A percentile compares a stretch with the other conserved stretches of the same genome.
Conservation (phyloP, 768 basidiomycete species). For the Amanita jacksonii region DNA sequence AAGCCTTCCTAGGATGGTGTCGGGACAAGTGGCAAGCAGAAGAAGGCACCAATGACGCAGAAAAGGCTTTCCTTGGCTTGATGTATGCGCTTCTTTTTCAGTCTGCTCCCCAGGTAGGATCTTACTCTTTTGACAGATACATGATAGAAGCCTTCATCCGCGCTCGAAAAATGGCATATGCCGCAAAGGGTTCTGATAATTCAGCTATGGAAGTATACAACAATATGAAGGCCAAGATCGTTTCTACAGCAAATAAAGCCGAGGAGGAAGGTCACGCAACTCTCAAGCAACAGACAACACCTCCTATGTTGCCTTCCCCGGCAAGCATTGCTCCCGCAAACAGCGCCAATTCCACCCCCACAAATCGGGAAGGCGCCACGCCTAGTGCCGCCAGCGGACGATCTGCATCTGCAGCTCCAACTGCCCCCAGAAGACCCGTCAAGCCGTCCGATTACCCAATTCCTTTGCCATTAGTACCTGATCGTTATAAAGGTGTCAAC, state of each 20-base stretch:
- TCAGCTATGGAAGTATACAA: conserved; percentile 30
- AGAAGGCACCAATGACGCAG: conserved; percentile 39
- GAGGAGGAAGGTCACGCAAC: conserved; percentile 24
- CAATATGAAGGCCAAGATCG: conserved; percentile 26
- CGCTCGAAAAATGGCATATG: conserved; percentile 26
- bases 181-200: conserved; percentile 25
- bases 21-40: conserved; percentile 57
- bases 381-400: conserved; percentile 31
- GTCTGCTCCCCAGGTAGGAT: conserved; percentile 16
- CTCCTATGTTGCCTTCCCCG: conserved; percentile 74
- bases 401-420: conserved; percentile 21
- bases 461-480: conserved; percentile 26
- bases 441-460: conserved; percentile 21
- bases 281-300: conserved; percentile 37
- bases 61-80: conserved; percentile 65
- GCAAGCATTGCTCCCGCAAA: conserved; percentile 57
- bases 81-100: conserved; percentile 47
- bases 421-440: conserved; percentile 23
- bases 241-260: conserved; percentile 30
- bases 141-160: conserved; percentile 76
- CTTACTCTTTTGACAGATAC: conserved; percentile 38
- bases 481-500: conserved; percentile 28
- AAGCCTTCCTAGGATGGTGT: conserved; percentile 63
- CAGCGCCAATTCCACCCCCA: conserved; percentile 74
- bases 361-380: conserved; percentile 47